These are phyloP conservation scores for Eimeria praecox DNA, from an alignment of 169 alveolate genomes.

Conservation along the genomic window DNA sequence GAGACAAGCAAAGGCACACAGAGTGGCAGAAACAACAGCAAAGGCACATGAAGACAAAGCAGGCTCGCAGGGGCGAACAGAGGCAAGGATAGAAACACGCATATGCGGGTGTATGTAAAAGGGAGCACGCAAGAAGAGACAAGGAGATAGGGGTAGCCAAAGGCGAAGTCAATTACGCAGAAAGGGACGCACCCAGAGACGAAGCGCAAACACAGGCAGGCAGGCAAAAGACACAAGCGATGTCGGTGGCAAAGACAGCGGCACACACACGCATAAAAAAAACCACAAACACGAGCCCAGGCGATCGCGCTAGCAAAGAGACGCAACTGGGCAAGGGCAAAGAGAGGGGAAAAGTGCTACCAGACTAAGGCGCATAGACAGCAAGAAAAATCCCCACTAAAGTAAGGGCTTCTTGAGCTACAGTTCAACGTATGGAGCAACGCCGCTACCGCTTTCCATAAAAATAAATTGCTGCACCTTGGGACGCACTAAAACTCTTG, in stretches of 20 bases:
- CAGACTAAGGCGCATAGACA: not conserved
- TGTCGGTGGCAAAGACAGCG: not conserved
- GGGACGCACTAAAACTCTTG: not conserved
- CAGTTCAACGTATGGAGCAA: not conserved
- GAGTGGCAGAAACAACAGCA: not conserved
- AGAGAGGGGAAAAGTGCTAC: not conserved
- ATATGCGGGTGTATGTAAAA: not conserved
- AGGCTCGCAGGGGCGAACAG: not conserved
- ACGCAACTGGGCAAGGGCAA: not conserved
- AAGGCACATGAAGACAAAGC: not conserved
- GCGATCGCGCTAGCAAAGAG: not conserved
- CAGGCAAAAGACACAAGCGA: not conserved
- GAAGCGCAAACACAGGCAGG: not conserved
- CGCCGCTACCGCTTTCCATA: not conserved
- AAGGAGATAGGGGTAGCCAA: not conserved
- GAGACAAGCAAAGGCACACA: not conserved
- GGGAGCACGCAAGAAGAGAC: not conserved
- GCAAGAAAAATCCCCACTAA: not conserved
- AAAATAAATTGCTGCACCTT: not conserved
- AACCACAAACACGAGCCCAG: not conserved
- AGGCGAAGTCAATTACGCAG: not conserved
- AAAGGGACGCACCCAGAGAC: not conserved
- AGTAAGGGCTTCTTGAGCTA: not conserved
- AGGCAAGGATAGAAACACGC: not conserved
- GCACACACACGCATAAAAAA: not conserved